These are phyloP conservation scores for Hyphopichia pseudoburtonii DNA, from an alignment of 1,139 yeast species.

Conservation along the genomic window DNA sequence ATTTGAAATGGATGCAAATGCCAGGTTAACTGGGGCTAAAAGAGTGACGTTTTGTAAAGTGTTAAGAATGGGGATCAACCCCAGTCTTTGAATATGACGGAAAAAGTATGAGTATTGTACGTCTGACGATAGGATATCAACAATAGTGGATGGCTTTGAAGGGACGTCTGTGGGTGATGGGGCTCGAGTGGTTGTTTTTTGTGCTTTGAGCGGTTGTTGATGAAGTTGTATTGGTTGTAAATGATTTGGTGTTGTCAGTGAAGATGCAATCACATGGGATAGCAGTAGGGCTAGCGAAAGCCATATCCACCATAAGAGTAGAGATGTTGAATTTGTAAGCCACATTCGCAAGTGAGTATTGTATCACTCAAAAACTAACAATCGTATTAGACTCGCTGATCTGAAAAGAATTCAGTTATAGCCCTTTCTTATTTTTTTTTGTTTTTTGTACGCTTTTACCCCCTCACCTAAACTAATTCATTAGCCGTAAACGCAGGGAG, in stretches of 20 bases:
- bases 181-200: no score
- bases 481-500: no score
- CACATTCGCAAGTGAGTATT: no score
- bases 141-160: slow-evolving; percentile 54
- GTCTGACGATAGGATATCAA: slow-evolving; percentile 73
- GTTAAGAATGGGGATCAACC: slow-evolving; percentile 69
- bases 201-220: not conserved
- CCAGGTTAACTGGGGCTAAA: slow-evolving; percentile 85
- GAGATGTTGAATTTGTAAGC: no score
- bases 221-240: not conserved
- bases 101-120: slow-evolving; percentile 74
- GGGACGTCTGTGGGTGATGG: no score
- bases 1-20: slow-evolving; percentile 53
- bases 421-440: no score
- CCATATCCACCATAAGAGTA: slow-evolving; percentile 1
- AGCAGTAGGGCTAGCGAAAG: not conserved
- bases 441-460: no score
- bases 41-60: slow-evolving; percentile 66
- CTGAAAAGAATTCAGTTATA: no score
- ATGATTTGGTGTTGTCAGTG: not conserved
- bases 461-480: no score
- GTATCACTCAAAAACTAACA: no score
- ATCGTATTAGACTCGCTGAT: no score
- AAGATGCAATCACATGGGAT: not conserved
- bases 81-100: slow-evolving; percentile 62